These are phyloP conservation scores for Aspergillus udagawae DNA, from an alignment of 2,329 filamentous ascomycete genomes.

Conservation along the genomic window DNA sequence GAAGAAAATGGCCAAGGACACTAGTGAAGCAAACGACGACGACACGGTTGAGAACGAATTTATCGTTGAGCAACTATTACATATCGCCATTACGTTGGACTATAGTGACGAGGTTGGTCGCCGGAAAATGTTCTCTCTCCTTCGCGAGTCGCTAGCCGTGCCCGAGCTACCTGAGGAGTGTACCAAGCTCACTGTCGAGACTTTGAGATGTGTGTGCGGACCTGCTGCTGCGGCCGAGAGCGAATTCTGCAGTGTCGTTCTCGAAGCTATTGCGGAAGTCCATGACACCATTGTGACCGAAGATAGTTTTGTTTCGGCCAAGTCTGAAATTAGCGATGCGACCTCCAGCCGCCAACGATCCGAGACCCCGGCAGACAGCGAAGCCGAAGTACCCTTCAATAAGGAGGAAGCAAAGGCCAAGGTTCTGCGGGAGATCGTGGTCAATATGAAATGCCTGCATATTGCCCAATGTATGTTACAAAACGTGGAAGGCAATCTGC, in stretches of 20 bases:
- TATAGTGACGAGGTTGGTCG: slow-evolving; percentile 97
- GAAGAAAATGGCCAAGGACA: slow-evolving; percentile 34
- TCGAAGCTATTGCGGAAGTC: slow-evolving; percentile 93
- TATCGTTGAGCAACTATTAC: slow-evolving; percentile 88
- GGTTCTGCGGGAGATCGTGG: slow-evolving; percentile 75
- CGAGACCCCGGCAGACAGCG: slow-evolving; percentile 43
- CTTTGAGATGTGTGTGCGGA: slow-evolving; percentile 78
- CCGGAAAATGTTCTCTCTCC: slow-evolving; percentile 89
- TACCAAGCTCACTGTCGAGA: slow-evolving; percentile 81
- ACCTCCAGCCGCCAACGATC: slow-evolving; percentile 47
- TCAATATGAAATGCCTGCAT: slow-evolving; percentile 97
- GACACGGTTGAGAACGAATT: slow-evolving; percentile 90
- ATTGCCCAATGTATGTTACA: slow-evolving; percentile 97
- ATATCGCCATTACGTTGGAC: slow-evolving; percentile 87
- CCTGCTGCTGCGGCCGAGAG: slow-evolving; percentile 46
- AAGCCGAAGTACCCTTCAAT: slow-evolving; percentile 55
- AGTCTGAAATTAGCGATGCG: slow-evolving; percentile 73
- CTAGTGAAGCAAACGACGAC: slow-evolving; percentile 68
- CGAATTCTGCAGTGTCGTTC: slow-evolving; percentile 54
- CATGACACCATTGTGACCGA: slow-evolving; percentile 81
- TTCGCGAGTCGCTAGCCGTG: slow-evolving; percentile 79
- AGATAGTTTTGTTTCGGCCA: slow-evolving; percentile 91
- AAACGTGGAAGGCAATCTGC: slow-evolving; percentile 82
- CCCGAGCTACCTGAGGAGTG: slow-evolving; percentile 87
- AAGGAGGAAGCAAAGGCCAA: slow-evolving; percentile 65